These are phyloP conservation scores for Cryptococcus jaspeensis DNA, from an alignment of 1,284 basidiomycete species.

Conservation along the genomic window DNA sequence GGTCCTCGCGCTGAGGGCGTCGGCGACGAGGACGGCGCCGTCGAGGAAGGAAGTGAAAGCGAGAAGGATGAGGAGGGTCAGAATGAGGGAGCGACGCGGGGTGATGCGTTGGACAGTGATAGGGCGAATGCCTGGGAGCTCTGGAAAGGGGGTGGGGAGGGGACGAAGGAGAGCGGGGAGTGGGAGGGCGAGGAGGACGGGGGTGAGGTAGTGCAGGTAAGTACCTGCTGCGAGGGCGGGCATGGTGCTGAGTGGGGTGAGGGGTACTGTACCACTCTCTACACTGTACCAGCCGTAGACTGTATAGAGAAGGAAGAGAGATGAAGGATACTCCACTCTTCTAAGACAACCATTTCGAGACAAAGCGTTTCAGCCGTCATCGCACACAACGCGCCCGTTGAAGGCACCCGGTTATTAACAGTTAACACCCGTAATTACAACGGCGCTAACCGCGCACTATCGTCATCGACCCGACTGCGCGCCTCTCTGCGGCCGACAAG, in stretches of 20 bases:
- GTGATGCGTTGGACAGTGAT: slow-evolving; percentile 40
- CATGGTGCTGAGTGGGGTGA: slow-evolving; percentile 6
- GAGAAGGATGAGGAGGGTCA: slow-evolving; percentile 31
- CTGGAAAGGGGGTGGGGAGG: slow-evolving; percentile 8
- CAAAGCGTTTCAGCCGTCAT: too few relatives aligned
- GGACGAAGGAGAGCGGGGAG: slow-evolving; percentile 27
- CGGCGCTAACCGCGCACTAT: too few relatives aligned
- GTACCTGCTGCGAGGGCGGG: slow-evolving; percentile 5
- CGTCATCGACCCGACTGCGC: too few relatives aligned
- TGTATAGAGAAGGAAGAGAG: too few relatives aligned
- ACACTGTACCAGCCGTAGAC: too few relatives aligned
- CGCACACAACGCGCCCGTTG: too few relatives aligned
- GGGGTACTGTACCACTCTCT: too few relatives aligned
- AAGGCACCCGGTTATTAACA: too few relatives aligned
- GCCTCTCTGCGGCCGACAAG: neutral
- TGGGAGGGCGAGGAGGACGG: slow-evolving; percentile 36
- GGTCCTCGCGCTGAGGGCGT: slow-evolving; percentile 20
- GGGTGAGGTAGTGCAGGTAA: slow-evolving; percentile 28
- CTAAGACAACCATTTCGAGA: too few relatives aligned
- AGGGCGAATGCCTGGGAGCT: slow-evolving; percentile 35
- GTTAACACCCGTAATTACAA: too few relatives aligned
- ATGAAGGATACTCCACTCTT: too few relatives aligned
- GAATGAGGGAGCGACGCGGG: slow-evolving; percentile 38
- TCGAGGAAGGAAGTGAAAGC: slow-evolving; percentile 31
- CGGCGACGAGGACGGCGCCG: slow-evolving; percentile 25